phyloP scores from a whole-genome alignment of 1,139 yeast species.

The Suhomyces anneliseae region DNA sequence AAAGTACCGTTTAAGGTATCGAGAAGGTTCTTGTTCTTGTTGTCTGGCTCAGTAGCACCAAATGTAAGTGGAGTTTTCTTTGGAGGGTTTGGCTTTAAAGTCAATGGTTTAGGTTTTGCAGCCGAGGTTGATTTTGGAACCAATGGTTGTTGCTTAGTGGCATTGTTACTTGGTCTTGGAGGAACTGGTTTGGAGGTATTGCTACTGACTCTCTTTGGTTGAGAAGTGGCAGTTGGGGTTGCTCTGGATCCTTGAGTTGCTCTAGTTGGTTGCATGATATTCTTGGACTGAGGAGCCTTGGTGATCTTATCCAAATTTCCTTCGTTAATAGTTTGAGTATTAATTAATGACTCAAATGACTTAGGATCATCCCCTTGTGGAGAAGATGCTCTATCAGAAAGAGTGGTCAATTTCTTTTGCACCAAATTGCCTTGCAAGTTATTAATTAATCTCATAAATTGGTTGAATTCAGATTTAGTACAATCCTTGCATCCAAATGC shows the following conservation, averaged over 20 bases:
- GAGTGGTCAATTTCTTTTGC: slow-evolving; percentile 29
- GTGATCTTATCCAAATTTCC: slow-evolving; percentile 27
- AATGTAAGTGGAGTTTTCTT: slow-evolving; percentile 19
- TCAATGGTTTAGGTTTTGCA: slow-evolving; percentile 8
- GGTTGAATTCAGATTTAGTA: slow-evolving; percentile 34
- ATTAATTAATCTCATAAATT: slow-evolving; percentile 28
- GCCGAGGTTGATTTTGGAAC: background rate
- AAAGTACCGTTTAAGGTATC: slow-evolving; percentile 15
- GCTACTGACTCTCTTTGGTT: background rate
- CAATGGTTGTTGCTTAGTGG: background rate
- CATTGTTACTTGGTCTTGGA: background rate
- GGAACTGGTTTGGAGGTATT: background rate
- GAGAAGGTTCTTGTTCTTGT: slow-evolving; percentile 17
- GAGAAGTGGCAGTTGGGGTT: background rate
- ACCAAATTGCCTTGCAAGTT: slow-evolving; percentile 31
- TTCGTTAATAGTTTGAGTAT: slow-evolving; percentile 33
- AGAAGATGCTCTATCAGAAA: slow-evolving; percentile 19
- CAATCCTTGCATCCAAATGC: slow-evolving; percentile 47
- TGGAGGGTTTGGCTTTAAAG: slow-evolving; percentile 14
- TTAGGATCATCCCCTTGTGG: slow-evolving; percentile 9
- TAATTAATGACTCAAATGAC: slow-evolving; percentile 34
- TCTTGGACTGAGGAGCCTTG: slow-evolving; percentile 25
- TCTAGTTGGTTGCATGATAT: slow-evolving; percentile 15
- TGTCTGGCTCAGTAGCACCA: slow-evolving; percentile 25
- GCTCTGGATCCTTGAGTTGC: background rate